Evolutionary conservation across 306 rosid species (phyloP).

Genomic region (Notholithocarpus densiflorus): DNA sequence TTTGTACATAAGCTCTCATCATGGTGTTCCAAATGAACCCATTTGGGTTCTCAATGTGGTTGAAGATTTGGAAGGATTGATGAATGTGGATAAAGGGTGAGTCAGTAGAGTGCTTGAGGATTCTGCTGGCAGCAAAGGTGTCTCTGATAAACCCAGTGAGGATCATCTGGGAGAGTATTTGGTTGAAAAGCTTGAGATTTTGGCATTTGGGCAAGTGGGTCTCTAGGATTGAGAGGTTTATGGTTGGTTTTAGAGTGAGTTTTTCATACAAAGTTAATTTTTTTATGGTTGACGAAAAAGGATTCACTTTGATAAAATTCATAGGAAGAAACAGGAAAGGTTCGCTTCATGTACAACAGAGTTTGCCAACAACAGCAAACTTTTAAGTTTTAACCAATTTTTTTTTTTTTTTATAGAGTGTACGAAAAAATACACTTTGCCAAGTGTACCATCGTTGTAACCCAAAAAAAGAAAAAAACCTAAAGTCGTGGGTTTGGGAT

Average conservation of each 20-base stretch:
- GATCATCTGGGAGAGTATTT: constrained; percentile 64
- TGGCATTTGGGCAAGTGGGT: constrained; percentile 40
- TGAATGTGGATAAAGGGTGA: constrained; percentile 41
- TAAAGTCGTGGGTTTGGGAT: rapidly evolving
- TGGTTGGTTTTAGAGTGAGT: constrained; percentile 35
- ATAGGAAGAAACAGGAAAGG: neutral
- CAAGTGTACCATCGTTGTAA: no score
- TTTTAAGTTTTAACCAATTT: no score
- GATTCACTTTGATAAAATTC: constrained; percentile 20
- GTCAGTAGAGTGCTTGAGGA: constrained; percentile 46
- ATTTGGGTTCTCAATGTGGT: constrained; percentile 50
- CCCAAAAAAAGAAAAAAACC: no score
- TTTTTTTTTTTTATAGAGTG: no score
- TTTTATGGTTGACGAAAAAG: constrained; percentile 16
- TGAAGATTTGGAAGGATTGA: constrained; percentile 45
- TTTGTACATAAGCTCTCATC: constrained; percentile 61
- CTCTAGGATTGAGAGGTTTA: constrained; percentile 45
- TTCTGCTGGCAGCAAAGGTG: constrained; percentile 65
- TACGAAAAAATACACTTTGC: no score
- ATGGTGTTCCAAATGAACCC: constrained; percentile 72
- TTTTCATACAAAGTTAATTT: constrained; percentile 20
- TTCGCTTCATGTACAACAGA: no score
- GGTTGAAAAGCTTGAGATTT: constrained; percentile 41
- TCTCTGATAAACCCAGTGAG: constrained; percentile 56
- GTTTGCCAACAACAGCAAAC: no score